phyloP scores from a whole-genome alignment of 345 rosid species.

The Draba incana region DNA sequence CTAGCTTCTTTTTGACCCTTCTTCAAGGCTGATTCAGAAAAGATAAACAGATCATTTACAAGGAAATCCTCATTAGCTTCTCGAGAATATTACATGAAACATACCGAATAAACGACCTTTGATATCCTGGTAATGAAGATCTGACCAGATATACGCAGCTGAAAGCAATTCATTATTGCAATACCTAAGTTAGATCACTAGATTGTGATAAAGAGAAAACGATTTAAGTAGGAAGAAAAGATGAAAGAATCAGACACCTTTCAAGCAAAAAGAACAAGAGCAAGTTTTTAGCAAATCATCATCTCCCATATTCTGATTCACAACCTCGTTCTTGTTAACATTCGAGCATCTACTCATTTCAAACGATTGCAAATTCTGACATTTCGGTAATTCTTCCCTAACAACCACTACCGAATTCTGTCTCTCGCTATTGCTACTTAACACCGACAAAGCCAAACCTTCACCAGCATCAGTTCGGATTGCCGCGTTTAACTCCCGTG shows the following conservation, averaged over 20 bases:
- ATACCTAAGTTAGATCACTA: slow-evolving; percentile 7
- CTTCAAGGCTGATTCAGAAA: slow-evolving; percentile 53
- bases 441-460: slow-evolving; percentile 25
- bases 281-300: slow-evolving; percentile 60
- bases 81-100: neutral
- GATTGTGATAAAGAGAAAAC: neutral
- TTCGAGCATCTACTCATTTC: slow-evolving; percentile 56
- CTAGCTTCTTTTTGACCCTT: slow-evolving; percentile 82
- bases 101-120: slow-evolving; percentile 79
- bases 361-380: slow-evolving; percentile 51
- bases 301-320: slow-evolving; percentile 33
- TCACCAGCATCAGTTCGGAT: slow-evolving; percentile 25
- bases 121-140: slow-evolving; percentile 87
- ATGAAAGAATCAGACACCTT: slow-evolving; percentile 50
- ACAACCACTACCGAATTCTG: slow-evolving; percentile 41
- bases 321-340: slow-evolving; percentile 29
- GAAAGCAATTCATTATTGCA: slow-evolving; percentile 31
- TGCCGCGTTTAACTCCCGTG: slow-evolving; percentile 30
- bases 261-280: slow-evolving; percentile 82
- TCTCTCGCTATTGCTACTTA: slow-evolving; percentile 41
- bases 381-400: slow-evolving; percentile 41
- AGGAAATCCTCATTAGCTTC: neutral
- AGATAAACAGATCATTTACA: neutral
- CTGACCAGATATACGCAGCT: slow-evolving; percentile 95
- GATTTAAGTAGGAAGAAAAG: neutral